phyloP scores from a whole-genome alignment of 805 yeast species.

The Saturnispora zaruensis region DNA sequence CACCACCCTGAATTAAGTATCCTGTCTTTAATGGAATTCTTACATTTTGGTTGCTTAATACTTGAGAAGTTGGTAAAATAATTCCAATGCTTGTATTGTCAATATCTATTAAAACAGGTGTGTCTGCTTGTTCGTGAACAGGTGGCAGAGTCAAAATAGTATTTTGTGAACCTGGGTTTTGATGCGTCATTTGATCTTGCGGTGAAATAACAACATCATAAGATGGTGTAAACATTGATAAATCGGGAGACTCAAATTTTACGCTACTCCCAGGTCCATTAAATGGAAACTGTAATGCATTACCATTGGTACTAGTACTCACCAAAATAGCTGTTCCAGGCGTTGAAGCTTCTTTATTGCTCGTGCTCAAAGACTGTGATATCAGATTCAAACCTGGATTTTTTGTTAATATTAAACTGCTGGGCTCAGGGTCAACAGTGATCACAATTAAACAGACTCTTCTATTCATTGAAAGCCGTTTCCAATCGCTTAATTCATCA shows the following conservation, averaged over 20 bases:
- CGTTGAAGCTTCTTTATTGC: constrained; percentile 20
- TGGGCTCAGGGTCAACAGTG: constrained; percentile 50
- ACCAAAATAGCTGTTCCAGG: constrained; percentile 9
- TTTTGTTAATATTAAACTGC: constrained; percentile 34
- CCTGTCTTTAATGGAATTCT: constrained; percentile 67
- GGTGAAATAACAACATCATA: constrained; percentile 24
- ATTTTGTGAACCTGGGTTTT: constrained; percentile 8
- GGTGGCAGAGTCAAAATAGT: constrained; percentile 4
- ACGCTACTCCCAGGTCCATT: constrained; percentile 10
- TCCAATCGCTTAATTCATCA: constrained; percentile 76
- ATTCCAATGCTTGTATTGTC: constrained; percentile 47
- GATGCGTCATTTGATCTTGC: constrained; percentile 14
- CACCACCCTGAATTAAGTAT: constrained; percentile 39
- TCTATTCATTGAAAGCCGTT: constrained; percentile 52
- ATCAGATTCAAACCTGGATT: constrained; percentile 10
- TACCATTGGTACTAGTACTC: constrained; percentile 1
- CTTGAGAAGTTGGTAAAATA: constrained; percentile 51
- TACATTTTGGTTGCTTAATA: constrained; percentile 62
- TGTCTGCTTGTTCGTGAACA: constrained; percentile 4
- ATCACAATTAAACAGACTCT: constrained; percentile 58
- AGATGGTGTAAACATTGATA: constrained; percentile 22
- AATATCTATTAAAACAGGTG: constrained; percentile 36
- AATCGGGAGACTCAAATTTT: constrained; percentile 25
- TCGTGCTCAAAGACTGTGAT: constrained; percentile 16
- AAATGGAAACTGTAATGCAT: constrained; percentile 4